These are phyloP conservation scores for Elaeis guineensis DNA, from an alignment of 176 grass and related monocot genomes.

Conservation along the genomic window DNA sequence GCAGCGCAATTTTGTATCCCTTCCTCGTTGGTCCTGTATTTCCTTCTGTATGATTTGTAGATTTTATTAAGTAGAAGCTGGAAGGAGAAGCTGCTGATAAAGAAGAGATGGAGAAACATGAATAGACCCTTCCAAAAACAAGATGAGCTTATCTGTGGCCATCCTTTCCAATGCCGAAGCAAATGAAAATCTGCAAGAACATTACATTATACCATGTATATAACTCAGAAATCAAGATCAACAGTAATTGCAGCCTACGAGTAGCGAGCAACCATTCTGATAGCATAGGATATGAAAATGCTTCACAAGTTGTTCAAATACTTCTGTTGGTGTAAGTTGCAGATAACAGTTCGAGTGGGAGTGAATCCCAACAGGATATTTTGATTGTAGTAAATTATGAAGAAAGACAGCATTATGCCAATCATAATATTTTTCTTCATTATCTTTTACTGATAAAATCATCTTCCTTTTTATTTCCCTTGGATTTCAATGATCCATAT, in stretches of 20 bases:
- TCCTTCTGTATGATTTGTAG: conserved; percentile 33
- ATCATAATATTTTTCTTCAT: no score
- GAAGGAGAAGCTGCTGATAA: conserved; percentile 33
- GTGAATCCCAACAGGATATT: no score
- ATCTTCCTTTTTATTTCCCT: no score
- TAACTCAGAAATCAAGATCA: conserved; percentile 5
- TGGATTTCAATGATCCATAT: no score
- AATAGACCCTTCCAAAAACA: conserved; percentile 63
- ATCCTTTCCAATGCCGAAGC: conserved; percentile 44
- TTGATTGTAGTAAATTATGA: no score
- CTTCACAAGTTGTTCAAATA: no score
- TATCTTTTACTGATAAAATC: no score
- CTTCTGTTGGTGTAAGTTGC: no score
- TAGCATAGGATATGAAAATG: no score
- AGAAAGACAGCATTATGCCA: no score
- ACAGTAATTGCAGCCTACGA: neutral
- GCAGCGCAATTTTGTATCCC: conserved; percentile 16
- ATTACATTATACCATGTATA: neutral
- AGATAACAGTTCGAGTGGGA: no score
- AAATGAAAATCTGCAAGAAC: conserved; percentile 36
- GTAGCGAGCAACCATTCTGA: no score
- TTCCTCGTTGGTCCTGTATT: conserved; percentile 22
- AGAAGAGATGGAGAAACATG: conserved; percentile 45
- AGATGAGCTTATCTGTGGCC: conserved; percentile 47
- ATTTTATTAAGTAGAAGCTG: conserved; percentile 50